Evolutionary conservation across 2,329 filamentous ascomycete genomes (phyloP), one percentile per base, ranked within the genome.

Genomic region (Aspergillus fumigatus): DNA sequence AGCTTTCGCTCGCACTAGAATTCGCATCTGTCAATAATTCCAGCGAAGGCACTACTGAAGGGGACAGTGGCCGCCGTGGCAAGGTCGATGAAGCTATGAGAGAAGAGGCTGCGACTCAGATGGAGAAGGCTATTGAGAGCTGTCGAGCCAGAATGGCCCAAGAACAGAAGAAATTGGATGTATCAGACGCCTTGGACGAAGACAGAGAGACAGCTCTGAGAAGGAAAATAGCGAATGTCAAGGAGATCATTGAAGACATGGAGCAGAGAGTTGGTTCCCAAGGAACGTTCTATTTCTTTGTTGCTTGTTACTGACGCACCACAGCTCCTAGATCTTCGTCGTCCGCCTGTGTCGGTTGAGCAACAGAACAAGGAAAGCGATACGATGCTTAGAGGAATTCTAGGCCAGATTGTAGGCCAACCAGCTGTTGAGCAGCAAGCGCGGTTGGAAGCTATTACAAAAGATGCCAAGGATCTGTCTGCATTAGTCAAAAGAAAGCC

Each of bases 1-100:
- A 97, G 76, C 86, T 99, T 26, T 96, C 93, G 0, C 84, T 99
- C 17, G 94, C 94, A 0, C 83, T 99, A 27, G 94, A 99, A 70
- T 97, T 97, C 65, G 90, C 90, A 3, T 94, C 91, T 0, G 85
- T 94, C 48, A 89, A 87, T 29, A 72, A 73, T 58, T 66, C 68
- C 17, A 68, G 69, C 29, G 58, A 55, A 25, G 57, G 56, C 9
- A 50, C 45, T 19, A 49, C 4, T 25, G 50, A 78, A 60, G 32
- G 77, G 66, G 55, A 81, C 62, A 62, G 75, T 72, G 50, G 73
- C 71, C 35, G 76, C 66, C 8, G 78, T 66, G 14, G 62, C 49
- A 62, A 62, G 21, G 60, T 85, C 11, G 80, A 87, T 63, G 79
- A 82, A 65, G 75, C 74, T 4, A 76, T 86, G 73, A 77, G 83